Evolutionary conservation across 208 protist species (phyloP), one percentile per base, ranked within the genome.

Genomic region (Acanthamoeba lenticulata): DNA sequence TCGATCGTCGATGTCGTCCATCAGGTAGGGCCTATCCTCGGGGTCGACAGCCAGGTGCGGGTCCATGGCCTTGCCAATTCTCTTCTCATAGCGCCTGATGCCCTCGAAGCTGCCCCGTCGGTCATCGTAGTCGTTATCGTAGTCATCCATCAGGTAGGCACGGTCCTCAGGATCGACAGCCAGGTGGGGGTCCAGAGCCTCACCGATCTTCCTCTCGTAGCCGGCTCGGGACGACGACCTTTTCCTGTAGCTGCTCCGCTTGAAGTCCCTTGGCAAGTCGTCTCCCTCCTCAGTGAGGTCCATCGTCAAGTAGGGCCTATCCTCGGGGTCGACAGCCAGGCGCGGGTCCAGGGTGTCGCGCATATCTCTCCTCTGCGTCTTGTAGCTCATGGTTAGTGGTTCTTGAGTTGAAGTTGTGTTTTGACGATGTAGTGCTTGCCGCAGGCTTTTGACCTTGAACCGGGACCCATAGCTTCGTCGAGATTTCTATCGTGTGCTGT

Each of bases 41-140:
- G 74, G 74, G n/a, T 85, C 74, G 21, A 85, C 74, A 9, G 74
- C 74, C 42, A 85, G 44, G 44, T 85, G 74, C 74, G 74, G 44
- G 42, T 85, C 74, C 15, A 85, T 36, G 3, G 72, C 72, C 38
- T 83, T n/a, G 34, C 72, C 72, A 19, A 83, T n/a, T 7, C 1
- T 44, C 65, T 44, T 44, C 17, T 6, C 13, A 27, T 44, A 7
- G 57, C 57, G 57, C 57, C 57, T 65, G 57, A n/a, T n/a, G n/a
- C n/a, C n/a, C n/a, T n/a, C n/a, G n/a, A n/a, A n/a, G n/a, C n/a
- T n/a, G n/a, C n/a, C n/a, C n/a, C n/a, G n/a, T n/a, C n/a, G n/a
- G n/a, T n/a, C n/a, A n/a, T n/a, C n/a, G n/a, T n/a, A n/a, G n/a
- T n/a, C n/a, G n/a, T n/a, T n/a, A n/a, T n/a, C n/a, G n/a, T n/a